Conservation (phyloP, 345 rosid genomes). For the Isatis tinctoria region DNA sequence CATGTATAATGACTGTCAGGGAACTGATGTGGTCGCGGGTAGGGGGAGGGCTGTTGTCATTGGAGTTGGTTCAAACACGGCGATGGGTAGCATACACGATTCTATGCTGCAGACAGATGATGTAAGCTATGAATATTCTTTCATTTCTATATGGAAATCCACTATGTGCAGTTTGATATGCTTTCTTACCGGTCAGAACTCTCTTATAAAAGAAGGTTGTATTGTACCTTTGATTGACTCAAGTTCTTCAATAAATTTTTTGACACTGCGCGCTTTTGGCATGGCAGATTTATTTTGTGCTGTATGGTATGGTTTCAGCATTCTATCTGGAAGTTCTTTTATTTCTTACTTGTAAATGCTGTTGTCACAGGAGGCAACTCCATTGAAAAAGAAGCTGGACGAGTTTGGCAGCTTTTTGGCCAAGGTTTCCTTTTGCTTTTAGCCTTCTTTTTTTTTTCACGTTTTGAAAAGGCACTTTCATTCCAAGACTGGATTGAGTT, state of each 20-base stretch:
- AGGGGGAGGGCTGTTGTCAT: conserved; percentile 94
- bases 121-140: conserved; percentile 43
- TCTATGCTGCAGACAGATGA: conserved; percentile 93
- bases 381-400: conserved; percentile 95
- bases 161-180: background rate
- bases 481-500: conserved; percentile 4
- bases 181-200: background rate
- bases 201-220: background rate
- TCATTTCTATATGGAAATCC: background rate
- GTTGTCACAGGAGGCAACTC: conserved; percentile 80
- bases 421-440: conserved; percentile 55
- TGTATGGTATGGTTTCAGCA: conserved; percentile 5
- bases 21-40: conserved; percentile 89
- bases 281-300: background rate
- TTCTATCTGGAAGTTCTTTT: background rate
- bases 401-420: conserved; percentile 98
- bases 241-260: background rate
- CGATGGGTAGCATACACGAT: conserved; percentile 98
- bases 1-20: conserved; percentile 55
- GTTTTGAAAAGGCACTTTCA: background rate
- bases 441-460: background rate
- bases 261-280: background rate
- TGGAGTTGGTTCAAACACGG: conserved; percentile 95
- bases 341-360: conserved; percentile 18
- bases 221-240: background rate